A percentile compares a stretch with the other conserved stretches of the same genome.
These are phyloP conservation scores for Chaetomiaceae sp. DNA, from an alignment of 2,329 filamentous ascomycete species.

Conservation along the genomic window DNA sequence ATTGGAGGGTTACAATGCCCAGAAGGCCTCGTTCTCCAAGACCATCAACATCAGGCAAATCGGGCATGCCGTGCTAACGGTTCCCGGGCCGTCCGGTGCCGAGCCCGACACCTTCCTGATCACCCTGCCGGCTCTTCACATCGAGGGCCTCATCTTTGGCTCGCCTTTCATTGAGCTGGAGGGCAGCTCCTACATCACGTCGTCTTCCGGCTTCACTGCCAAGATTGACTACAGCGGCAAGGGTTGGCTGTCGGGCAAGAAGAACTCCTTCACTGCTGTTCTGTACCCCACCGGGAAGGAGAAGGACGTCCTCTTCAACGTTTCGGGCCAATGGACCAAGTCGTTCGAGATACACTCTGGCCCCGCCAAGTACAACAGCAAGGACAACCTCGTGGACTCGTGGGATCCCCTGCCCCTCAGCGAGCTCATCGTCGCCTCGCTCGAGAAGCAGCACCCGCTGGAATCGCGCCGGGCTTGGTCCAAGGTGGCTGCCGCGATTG, in stretches of 20 bases:
- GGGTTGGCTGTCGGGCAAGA: conserved; percentile 93
- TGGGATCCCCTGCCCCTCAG: conserved; percentile 62
- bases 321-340: conserved; percentile 87
- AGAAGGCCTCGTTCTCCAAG: conserved; percentile 90
- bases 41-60: conserved; percentile 96
- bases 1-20: conserved; percentile 86
- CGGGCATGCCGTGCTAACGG: conserved; percentile 77
- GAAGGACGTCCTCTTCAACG: conserved; percentile 73
- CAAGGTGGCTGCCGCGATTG: conserved; percentile 77
- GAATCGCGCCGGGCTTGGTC: conserved; percentile 86
- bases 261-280: conserved; percentile 78
- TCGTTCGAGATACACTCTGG: conserved; percentile 73
- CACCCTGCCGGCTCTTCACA: conserved; percentile 84
- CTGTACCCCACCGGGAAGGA: conserved; percentile 68
- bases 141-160: conserved; percentile 85
- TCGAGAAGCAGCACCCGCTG: conserved; percentile 78
- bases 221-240: conserved; percentile 92
- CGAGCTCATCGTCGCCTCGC: conserved; percentile 63
- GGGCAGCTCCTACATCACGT: conserved; percentile 76
- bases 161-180: conserved; percentile 90
- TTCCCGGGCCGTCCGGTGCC: conserved; percentile 45
- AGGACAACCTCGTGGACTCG: conserved; percentile 47
- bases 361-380: conserved; percentile 45
- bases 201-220: conserved; percentile 78
- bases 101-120: conserved; percentile 74